Evolutionary conservation across 257 asterid genomes (phyloP).

Genomic region (Verbena officinalis): DNA sequence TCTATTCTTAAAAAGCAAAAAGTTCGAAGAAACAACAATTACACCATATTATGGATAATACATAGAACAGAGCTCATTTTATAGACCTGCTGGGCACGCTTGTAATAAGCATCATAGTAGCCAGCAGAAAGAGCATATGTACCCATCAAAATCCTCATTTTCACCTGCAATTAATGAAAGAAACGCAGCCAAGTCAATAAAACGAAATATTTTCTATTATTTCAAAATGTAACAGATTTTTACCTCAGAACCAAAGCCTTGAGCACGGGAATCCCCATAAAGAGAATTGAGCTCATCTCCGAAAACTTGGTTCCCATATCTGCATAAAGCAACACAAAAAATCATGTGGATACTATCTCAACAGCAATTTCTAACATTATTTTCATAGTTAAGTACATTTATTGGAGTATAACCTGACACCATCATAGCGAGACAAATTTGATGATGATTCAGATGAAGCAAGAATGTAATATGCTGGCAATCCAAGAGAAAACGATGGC

Average conservation of each 20-base stretch:
- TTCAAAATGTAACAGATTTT: conserved; percentile 12
- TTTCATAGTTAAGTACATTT: background rate
- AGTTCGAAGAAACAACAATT: background rate
- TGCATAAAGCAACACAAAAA: conserved; percentile 25
- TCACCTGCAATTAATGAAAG: conserved; percentile 60
- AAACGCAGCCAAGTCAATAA: conserved; percentile 6
- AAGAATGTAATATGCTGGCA: conserved; percentile 95
- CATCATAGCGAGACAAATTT: conserved; percentile 96
- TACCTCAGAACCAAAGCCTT: conserved; percentile 98
- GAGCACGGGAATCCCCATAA: conserved; percentile 82
- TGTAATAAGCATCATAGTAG: conserved; percentile 96
- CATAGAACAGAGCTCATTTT: conserved; percentile 14
- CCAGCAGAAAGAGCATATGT: conserved; percentile 99
- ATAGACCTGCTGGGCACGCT: conserved; percentile 93
- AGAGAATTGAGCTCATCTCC: conserved; percentile 81
- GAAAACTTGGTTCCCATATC: conserved; percentile 83
- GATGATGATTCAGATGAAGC: conserved; percentile 97
- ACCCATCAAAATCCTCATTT: conserved; percentile 96
- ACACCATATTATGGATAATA: conserved; percentile 2
- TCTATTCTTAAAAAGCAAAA: conserved; percentile 22
- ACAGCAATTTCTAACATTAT: background rate
- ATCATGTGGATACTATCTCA: background rate
- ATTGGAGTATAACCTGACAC: conserved; percentile 62
- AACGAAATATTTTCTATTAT: conserved; percentile 13
- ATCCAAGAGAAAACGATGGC: conserved; percentile 94